Evolutionary conservation across 805 yeast species (phyloP), one percentile per base, ranked within the genome.

Genomic region (Komagataella populi): DNA sequence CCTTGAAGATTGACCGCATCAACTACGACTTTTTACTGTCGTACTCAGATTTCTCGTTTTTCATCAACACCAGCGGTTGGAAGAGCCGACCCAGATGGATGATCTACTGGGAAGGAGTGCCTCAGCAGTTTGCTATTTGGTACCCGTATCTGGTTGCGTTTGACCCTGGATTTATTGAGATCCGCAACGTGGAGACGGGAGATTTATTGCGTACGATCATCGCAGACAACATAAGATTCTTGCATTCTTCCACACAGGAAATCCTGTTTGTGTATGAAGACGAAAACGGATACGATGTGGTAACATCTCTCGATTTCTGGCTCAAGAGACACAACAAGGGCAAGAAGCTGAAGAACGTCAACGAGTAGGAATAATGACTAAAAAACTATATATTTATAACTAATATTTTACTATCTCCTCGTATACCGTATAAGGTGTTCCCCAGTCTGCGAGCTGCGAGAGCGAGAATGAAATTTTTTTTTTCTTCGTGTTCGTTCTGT

Each of bases 41-140:
- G 63, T 93, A 91, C 64, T 80, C 95, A 4, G 96, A 89, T 63
- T 89, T 91, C 63, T 91, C 97, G 48, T 93, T 93, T 66, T 89
- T 87, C 67, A 95, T 93, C 58, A 90, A 93, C 61, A 77, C 85
- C 53, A 90, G 90, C 64, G 99, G 99, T 22, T 93, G 99, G 99
- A 77, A 97, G 58, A 84, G 95, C 17, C 80, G 90, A 55, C 87
- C 93, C 47, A 91, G 87, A 50, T 90, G 96, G 90, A 84, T 90
- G 56, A 84, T 93, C 50, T 82, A 85, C 62, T 93, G 99, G 99
- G 98, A 93, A 68, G 97, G 98, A 44, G 78, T 82, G 50, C 98
- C 99, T 5, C 93, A 85, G 61, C 81, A 83, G 55, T 88, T 93
- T 65, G 95, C 97, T 16, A 73, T 93, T 48, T 88, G 95, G 77